Evolutionary conservation across 2,329 filamentous ascomycete species (phyloP), one percentile per base, ranked within the genome.

Genomic region (Aulographum hederae): DNA sequence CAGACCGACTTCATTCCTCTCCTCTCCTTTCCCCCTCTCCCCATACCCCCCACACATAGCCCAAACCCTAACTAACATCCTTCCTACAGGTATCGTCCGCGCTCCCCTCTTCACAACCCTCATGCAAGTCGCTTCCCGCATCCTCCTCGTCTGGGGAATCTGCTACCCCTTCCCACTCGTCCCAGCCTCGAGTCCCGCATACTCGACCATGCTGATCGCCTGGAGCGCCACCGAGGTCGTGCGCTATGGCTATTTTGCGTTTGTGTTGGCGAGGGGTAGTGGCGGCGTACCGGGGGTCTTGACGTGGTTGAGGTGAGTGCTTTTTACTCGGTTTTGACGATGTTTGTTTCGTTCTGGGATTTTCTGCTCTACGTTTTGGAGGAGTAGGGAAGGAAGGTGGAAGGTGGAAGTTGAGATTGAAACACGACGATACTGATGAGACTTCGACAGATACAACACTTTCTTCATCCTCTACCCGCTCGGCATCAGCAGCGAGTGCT

Each of bases 221-320:
- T 95, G 89, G 86, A 77, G 73, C 40, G 54, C 81, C 36, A 94
- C 89, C 37, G 89, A 98, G 59, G 78, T 93, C 32, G 77, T 94
- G 45, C 76, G 89, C 33, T 98, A 98, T 65, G 69, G 71, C 30
- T 98, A 80, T 65, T 95, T 95, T 51, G 78, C 79, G 21, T 65
- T 84, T 45, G 73, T 71, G 43, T 67, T 89, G 19, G 58, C 62
- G 39, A 43, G 43, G 39, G 64, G 69, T 18, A n/a, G n/a, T n/a
- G n/a, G n/a, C n/a, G 49, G 56, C 37, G 69, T 78, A 18, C 80
- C 84, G 0, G 50, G 46, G 1, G 59, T 65, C 37, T 65, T 93
- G 48, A 72, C 71, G 23, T 92, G 82, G 78, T 60, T 91, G 54
- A 66, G 84, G 44, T 85, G 47, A 32, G 41, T 40, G 32, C n/a